Conservation (phyloP, 2,329 filamentous ascomycete genomes). For the Colletotrichum eremochloae region DNA sequence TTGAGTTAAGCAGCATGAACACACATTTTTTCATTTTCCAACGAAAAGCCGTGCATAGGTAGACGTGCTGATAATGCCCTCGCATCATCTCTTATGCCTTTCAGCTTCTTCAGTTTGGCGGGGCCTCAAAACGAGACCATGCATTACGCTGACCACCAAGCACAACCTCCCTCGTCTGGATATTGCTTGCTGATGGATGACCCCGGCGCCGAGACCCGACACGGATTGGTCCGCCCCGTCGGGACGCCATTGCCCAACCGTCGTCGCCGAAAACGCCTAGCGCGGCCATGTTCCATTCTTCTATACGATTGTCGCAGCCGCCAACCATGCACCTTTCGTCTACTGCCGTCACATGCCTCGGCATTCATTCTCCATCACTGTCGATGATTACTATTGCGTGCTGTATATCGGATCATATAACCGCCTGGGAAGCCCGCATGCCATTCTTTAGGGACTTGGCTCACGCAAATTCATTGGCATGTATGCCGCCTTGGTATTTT, state of each 20-base stretch:
- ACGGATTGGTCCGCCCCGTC: conserved; percentile 13
- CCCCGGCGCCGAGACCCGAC: conserved; percentile 21
- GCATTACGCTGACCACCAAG: conserved; percentile 3
- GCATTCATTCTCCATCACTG: conserved; percentile 5
- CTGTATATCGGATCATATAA: background rate
- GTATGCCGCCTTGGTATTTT: background rate
- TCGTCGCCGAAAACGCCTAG: conserved; percentile 10
- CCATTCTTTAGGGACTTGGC: background rate
- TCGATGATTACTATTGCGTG: conserved; percentile 7
- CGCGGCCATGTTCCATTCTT: background rate
- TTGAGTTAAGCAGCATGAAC: background rate
- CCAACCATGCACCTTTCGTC: conserved; percentile 27
- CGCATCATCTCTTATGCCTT: background rate
- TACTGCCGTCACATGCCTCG: conserved; percentile 27
- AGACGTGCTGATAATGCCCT: conserved; percentile 22
- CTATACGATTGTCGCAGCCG: conserved; percentile 28
- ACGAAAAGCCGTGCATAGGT: too few species aligned
- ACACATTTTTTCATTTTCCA: background rate
- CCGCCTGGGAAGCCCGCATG: background rate
- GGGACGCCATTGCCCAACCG: conserved; percentile 25
- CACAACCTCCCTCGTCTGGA: background rate
- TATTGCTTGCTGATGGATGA: background rate
- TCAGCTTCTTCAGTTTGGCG: background rate
- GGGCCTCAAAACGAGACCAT: background rate
- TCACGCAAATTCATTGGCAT: conserved; percentile 13